These are phyloP conservation scores for Heteromeles arbutifolia DNA, from an alignment of 306 rosid species.

Conservation along the genomic window DNA sequence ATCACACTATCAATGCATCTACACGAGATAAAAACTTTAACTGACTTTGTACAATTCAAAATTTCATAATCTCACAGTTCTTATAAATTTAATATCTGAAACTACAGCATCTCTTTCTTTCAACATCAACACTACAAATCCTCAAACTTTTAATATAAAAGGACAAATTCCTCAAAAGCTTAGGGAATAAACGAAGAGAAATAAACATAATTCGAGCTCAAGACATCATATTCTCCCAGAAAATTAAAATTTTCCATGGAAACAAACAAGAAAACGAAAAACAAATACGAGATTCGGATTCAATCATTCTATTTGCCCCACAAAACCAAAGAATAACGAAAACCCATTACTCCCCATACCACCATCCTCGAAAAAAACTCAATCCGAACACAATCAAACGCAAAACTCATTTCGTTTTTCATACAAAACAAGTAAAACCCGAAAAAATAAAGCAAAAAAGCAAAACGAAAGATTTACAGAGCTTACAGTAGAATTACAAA, in stretches of 20 bases:
- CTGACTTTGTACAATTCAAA: not conserved
- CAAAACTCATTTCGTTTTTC: not conserved
- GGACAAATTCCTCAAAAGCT: not conserved
- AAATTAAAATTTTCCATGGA: not conserved
- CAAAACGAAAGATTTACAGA: not conserved
- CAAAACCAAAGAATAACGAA: not conserved
- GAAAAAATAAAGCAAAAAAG: not conserved
- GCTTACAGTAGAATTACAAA: conserved; percentile 76
- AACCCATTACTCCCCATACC: conserved; percentile 2
- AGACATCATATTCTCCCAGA: not conserved
- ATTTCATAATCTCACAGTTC: not conserved
- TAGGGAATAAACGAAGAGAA: not conserved
- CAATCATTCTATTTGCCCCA: not conserved
- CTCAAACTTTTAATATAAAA: not conserved
- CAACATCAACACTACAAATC: not conserved
- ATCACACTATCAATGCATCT: not conserved
- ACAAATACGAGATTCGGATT: not conserved
- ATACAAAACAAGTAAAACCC: not conserved
- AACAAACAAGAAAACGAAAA: not conserved
- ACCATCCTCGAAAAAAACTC: not conserved
- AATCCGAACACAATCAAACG: not conserved
- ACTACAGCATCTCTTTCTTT: not conserved
- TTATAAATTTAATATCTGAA: not conserved
- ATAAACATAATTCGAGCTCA: not conserved
- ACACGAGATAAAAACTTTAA: not conserved